A percentile compares a stretch with the other conserved stretches of the same genome.
These are phyloP conservation scores for Mycena indigotica DNA, from an alignment of 768 basidiomycete species.

Conservation along the genomic window DNA sequence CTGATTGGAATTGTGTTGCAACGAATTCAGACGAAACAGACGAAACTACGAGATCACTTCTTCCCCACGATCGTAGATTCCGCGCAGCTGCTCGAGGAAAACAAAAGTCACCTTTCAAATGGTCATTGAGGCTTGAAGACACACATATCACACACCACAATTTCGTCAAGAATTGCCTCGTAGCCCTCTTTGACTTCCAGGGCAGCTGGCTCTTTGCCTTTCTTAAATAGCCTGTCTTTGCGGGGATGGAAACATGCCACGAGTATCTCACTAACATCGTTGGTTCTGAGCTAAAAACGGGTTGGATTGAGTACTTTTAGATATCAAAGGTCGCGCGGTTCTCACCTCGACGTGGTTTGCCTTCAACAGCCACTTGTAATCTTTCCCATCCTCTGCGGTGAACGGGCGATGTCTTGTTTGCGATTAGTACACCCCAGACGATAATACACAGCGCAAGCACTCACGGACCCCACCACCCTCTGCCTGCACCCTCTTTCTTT, in stretches of 20 bases:
- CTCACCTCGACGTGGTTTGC: not conserved
- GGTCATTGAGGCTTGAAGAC: not conserved
- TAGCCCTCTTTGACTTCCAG: not conserved
- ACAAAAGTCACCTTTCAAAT: not conserved
- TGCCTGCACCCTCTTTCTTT: not conserved
- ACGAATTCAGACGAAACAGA: not conserved
- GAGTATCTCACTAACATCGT: not conserved
- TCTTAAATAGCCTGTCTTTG: not conserved
- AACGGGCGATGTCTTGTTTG: not conserved
- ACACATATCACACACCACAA: not conserved
- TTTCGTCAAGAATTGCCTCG: not conserved
- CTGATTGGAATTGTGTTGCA: not conserved
- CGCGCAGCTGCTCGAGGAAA: not conserved
- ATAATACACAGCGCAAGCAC: not conserved
- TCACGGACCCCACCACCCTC: not conserved
- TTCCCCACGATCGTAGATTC: not conserved
- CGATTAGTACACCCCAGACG: not conserved
- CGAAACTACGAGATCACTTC: not conserved
- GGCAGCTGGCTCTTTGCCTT: not conserved
- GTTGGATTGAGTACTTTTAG: not conserved
- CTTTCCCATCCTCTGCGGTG: not conserved
- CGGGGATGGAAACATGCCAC: not conserved
- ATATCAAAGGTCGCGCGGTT: not conserved
- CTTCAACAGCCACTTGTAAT: constrained; percentile 1
- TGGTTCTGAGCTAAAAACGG: not conserved